Base-by-base conservation (phyloP, 768 basidiomycete genomes). In the Hydnomerulius pinastri region DNA sequence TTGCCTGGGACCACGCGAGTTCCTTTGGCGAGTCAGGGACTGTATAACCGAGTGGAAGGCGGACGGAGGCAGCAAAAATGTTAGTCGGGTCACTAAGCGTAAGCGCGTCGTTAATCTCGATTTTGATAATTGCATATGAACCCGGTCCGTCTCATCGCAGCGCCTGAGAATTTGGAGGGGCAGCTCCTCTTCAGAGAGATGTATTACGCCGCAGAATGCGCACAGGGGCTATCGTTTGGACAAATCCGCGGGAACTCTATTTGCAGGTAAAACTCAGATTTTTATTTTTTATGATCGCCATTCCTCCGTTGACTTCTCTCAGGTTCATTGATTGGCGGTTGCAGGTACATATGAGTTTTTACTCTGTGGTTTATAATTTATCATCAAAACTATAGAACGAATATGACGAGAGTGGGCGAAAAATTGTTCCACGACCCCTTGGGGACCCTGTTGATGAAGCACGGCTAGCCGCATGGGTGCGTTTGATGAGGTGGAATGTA, bases 201-300 rank as follows among this genome's bases (percentile, higher is more conserved):
- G 36, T 39, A 39, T 56, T 54, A 51, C 24, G 47, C 43, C 20
- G 47, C 38, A 29, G 48, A 43, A 20, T 13, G 36, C 25, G 35
- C 30, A 11, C 53, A 48, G 47, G 49, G 51, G 45, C 47, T 41
- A 47, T 53, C 44, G 0, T 41, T 43, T 27, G 30, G n/a, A 18
- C 55, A 58, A 35, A 50, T 54, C 58, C 64, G 64, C 59, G 59
- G 64, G 43, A 53, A 58, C 46, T 28, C 48, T 42, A 51, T 58
- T 27, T 42, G 37, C 45, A 46, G 40, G 53, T 53, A 54, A 50
- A 50, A 41, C 25, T 11, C 35, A 3, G 13, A 40, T 44, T 44
- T 32, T 4, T 30, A 46, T 32, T 39, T 38, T 43, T 46, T 30
- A 24, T 33, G 23, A 28, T n/a, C 32, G 32, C 32, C 32, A n/a